phyloP scores from a whole-genome alignment of 306 rosid genomes.

The Ziziphus jujuba region DNA sequence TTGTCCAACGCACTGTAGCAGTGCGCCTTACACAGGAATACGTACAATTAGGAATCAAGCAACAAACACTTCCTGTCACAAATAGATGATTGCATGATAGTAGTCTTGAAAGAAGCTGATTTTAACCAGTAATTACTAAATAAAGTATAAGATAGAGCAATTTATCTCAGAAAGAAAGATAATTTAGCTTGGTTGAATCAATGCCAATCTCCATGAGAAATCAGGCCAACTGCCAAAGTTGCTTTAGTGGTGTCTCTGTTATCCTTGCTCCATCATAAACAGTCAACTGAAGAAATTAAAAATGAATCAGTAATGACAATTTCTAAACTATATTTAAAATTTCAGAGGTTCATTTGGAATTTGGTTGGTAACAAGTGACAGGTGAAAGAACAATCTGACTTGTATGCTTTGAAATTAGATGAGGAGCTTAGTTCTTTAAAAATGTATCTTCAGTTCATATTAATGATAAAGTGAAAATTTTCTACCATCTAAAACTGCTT shows the following conservation, averaged over 20 bases:
- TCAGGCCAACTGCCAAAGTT: background rate
- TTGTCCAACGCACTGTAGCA: background rate
- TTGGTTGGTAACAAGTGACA: background rate
- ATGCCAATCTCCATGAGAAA: background rate
- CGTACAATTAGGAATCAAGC: too few species aligned
- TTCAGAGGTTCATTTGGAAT: background rate
- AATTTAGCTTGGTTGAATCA: too few species aligned
- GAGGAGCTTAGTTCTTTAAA: background rate
- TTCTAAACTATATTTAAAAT: background rate
- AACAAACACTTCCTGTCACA: too few species aligned
- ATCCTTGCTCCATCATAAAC: too few species aligned
- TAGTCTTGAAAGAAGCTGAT: too few species aligned
- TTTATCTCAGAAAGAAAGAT: too few species aligned
- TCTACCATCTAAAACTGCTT: too few species aligned
- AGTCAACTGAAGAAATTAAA: background rate
- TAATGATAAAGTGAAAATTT: background rate
- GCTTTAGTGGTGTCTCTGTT: too few species aligned
- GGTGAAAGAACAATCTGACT: background rate
- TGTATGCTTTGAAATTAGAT: background rate
- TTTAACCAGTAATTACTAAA: too few species aligned
- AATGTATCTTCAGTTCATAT: background rate
- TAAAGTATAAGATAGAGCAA: too few species aligned
- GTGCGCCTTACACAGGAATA: background rate
- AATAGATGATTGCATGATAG: too few species aligned
- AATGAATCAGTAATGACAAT: background rate